Conservation (phyloP, 108 stramenopile genomes). For the Cyclotella sp. region DNA sequence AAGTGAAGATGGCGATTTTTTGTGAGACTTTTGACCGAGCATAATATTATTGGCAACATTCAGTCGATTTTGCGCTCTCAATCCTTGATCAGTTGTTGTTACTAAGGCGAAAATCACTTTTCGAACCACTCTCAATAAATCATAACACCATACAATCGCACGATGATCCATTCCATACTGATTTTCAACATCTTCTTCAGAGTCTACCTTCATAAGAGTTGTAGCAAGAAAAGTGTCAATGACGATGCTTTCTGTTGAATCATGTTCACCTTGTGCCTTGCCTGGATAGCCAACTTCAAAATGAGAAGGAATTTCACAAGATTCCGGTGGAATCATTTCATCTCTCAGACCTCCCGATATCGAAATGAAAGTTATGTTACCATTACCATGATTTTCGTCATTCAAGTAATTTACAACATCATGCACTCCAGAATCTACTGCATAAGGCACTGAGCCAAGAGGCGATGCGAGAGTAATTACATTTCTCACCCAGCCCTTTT, state of each 20-base stretch:
- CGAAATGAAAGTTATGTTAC: constrained; percentile 49
- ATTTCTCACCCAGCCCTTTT: constrained; percentile 49
- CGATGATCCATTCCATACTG: constrained; percentile 82
- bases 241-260: neutral
- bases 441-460: constrained; percentile 61
- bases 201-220: constrained; percentile 9
- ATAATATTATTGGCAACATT: constrained; percentile 20
- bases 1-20: neutral
- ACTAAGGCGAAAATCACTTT: constrained; percentile 58
- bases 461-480: constrained; percentile 79
- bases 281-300: neutral
- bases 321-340: constrained; percentile 77
- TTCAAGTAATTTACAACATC: constrained; percentile 41
- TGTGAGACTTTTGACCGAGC: constrained; percentile 1
- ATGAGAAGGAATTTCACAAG: constrained; percentile 46
- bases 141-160: constrained; percentile 87
- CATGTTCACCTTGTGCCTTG: neutral
- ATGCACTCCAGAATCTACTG: constrained; percentile 64
- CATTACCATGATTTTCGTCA: constrained; percentile 11
- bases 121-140: constrained; percentile 62
- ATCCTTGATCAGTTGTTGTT: constrained; percentile 30
- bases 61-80: constrained; percentile 24
- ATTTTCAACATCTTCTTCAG: neutral
- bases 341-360: constrained; percentile 81
- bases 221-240: constrained; percentile 41